phyloP scores from a whole-genome alignment of 805 yeast species.

The Saturnispora sanitii region DNA sequence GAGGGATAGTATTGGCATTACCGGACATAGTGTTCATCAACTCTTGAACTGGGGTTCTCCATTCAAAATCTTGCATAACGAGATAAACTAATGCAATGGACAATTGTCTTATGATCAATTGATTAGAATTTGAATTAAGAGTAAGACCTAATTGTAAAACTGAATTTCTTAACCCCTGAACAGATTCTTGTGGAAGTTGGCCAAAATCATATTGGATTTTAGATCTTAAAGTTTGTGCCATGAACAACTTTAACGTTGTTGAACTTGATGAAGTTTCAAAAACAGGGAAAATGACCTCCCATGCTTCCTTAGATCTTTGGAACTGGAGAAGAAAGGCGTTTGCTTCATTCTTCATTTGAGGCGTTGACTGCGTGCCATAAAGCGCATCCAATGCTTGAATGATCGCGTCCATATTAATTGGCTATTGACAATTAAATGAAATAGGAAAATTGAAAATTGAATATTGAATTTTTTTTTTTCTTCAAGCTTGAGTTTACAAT shows the following conservation, averaged over 20 bases:
- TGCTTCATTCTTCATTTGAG: conserved; percentile 35
- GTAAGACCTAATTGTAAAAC: conserved; percentile 44
- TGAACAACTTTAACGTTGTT: conserved; percentile 63
- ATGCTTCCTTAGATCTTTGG: conserved; percentile 75
- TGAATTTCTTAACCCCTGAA: conserved; percentile 55
- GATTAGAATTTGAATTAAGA: conserved; percentile 16
- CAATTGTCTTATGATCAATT: conserved; percentile 71
- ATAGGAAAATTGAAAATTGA: background rate
- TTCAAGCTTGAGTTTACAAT: no score
- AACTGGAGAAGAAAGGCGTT: conserved; percentile 60
- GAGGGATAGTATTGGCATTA: conserved; percentile 29
- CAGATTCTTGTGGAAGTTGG: conserved; percentile 58
- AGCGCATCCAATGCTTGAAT: conserved; percentile 39
- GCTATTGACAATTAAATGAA: background rate
- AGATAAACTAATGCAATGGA: conserved; percentile 75
- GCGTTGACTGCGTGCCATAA: conserved; percentile 26
- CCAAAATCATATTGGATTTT: conserved; percentile 75
- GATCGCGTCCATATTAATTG: conserved; percentile 18
- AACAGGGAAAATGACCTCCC: conserved; percentile 58
- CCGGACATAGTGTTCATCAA: conserved; percentile 42
- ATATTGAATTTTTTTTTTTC: background rate
- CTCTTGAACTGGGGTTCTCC: conserved; percentile 67
- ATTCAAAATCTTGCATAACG: conserved; percentile 63
- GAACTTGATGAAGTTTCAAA: conserved; percentile 28
- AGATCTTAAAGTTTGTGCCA: conserved; percentile 84